Conservation (phyloP, 1,284 basidiomycete species). For the Apiotrichum gracile region DNA sequence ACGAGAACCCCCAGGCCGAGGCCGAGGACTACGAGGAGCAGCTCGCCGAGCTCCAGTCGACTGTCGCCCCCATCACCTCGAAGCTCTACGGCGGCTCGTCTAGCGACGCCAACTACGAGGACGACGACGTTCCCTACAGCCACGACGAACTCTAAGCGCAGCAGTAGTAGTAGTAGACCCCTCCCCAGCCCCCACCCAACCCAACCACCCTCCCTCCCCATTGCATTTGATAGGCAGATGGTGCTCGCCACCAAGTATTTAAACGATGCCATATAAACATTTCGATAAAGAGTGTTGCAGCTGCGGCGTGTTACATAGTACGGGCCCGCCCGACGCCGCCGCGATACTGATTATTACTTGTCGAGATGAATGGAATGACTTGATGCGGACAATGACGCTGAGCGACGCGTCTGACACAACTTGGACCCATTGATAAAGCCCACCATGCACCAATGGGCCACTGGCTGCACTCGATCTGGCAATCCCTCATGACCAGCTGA, state of each 20-base stretch:
- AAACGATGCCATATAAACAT: background rate
- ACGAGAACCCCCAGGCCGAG: conserved; percentile 68
- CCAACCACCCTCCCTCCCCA: background rate
- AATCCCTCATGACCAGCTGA: too few relatives aligned
- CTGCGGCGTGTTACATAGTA: too few relatives aligned
- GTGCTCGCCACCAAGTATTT: background rate
- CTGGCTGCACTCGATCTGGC: too few relatives aligned
- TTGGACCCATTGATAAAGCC: too few relatives aligned
- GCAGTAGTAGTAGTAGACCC: background rate
- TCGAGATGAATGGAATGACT: too few relatives aligned
- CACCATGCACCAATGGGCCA: too few relatives aligned
- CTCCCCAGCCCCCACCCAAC: background rate
- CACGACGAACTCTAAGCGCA: conserved; percentile 47
- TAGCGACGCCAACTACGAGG: conserved; percentile 30
- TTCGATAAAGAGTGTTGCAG: too few relatives aligned
- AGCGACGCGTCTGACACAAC: too few relatives aligned
- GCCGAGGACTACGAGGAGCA: conserved; percentile 91
- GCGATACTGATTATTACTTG: too few relatives aligned
- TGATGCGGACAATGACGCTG: too few relatives aligned
- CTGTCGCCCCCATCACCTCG: conserved; percentile 66
- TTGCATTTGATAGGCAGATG: background rate
- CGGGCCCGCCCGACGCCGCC: too few relatives aligned
- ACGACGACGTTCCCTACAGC: conserved; percentile 41
- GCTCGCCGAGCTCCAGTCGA: conserved; percentile 65
- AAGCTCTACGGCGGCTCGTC: conserved; percentile 64